phyloP scores from a whole-genome alignment of 805 yeast genomes.

The Cyberlindnera suaveolens region DNA sequence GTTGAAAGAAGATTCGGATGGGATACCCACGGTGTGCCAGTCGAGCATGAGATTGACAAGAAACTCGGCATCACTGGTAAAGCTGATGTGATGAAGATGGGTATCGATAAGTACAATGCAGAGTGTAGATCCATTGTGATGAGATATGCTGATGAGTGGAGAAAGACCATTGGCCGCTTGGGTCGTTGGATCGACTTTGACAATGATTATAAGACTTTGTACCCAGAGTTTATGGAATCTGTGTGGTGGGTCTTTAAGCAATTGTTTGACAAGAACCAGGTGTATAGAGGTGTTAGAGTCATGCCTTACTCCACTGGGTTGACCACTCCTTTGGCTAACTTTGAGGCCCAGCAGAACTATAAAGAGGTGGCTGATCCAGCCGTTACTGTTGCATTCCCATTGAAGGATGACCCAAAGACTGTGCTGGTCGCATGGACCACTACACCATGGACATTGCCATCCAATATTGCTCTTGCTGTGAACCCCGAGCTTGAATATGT shows the following conservation, averaged over 20 bases:
- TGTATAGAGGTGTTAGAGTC: constrained; percentile 91
- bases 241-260: constrained; percentile 98
- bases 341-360: constrained; percentile 97
- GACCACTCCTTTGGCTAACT: constrained; percentile 93
- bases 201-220: constrained; percentile 94
- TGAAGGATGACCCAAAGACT: constrained; percentile 74
- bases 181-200: constrained; percentile 99
- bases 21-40: constrained; percentile 99
- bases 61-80: constrained; percentile 87
- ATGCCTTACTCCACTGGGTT: constrained; percentile 99
- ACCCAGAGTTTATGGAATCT: constrained; percentile 95
- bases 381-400: constrained; percentile 83
- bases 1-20: constrained; percentile 98
- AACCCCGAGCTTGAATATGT: constrained; percentile 87
- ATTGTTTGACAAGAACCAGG: constrained; percentile 77
- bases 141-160: constrained; percentile 96
- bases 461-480: constrained; percentile 87
- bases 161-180: constrained; percentile 83
- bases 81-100: constrained; percentile 90
- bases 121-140: constrained; percentile 97
- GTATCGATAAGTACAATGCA: constrained; percentile 86
- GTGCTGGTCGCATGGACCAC: constrained; percentile 97
- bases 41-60: constrained; percentile 98
- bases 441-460: constrained; percentile 99
- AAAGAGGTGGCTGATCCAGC: constrained; percentile 98